Percentiles rank a stretch among this genome's conserved stretches.
Conservation (phyloP, 257 asterid genomes). For the Solanum chaucha region DNA sequence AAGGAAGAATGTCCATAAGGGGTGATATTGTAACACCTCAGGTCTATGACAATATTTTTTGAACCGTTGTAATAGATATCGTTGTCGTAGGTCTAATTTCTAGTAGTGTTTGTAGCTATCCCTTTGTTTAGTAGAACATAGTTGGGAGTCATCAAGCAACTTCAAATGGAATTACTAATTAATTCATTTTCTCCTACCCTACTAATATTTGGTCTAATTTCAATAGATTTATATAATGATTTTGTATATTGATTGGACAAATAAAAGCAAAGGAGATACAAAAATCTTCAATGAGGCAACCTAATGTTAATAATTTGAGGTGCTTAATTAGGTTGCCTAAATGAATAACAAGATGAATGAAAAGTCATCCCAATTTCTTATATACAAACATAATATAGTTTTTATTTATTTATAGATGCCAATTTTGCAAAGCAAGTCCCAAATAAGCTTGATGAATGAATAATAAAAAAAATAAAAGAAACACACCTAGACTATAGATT, state of each 20-base stretch:
- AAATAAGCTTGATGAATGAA: not conserved
- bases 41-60: no score
- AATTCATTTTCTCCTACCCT: not conserved
- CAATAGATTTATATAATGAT: not conserved
- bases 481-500: slow-evolving; percentile 1
- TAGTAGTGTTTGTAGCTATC: not conserved
- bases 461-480: not conserved
- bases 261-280: not conserved
- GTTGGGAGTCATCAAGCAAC: not conserved
- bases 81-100: not conserved
- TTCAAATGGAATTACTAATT: not conserved
- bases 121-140: not conserved
- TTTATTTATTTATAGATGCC: not conserved
- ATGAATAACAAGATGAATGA: not conserved
- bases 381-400: not conserved
- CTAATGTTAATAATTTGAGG: not conserved
- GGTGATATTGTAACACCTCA: not conserved
- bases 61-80: no score
- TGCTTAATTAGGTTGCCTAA: not conserved
- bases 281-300: not conserved
- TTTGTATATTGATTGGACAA: not conserved
- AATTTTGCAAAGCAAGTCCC: not conserved
- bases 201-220: not conserved
- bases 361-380: not conserved
- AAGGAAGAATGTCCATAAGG: not conserved